Conservation (phyloP, 108 stramenopile species). For the Seminavis robusta region DNA sequence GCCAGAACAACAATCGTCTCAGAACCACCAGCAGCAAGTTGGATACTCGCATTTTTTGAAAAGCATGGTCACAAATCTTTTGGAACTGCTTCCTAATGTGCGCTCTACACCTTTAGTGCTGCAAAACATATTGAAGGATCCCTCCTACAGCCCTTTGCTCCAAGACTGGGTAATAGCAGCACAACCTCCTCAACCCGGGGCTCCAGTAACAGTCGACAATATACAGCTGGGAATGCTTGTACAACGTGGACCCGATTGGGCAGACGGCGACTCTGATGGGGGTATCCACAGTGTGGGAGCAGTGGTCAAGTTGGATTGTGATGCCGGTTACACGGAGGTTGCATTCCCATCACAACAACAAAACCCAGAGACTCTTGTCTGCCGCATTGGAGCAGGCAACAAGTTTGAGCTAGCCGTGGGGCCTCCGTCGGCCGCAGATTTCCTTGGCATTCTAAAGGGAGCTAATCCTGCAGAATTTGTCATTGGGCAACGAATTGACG, state of each 20-base stretch:
- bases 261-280: conserved; percentile 32
- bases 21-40: not conserved
- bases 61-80: conserved; percentile 20
- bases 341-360: conserved; percentile 14
- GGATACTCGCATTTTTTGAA: conserved; percentile 28
- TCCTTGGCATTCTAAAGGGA: conserved; percentile 26
- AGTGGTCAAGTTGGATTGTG: conserved; percentile 28
- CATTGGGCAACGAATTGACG: conserved; percentile 21
- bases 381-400: conserved; percentile 25
- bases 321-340: conserved; percentile 27
- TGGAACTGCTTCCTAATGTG: conserved; percentile 14
- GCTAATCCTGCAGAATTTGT: not conserved
- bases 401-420: conserved; percentile 33
- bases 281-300: conserved; percentile 28
- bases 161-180: conserved; percentile 15
- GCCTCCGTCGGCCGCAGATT: conserved; percentile 4
- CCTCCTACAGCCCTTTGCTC: conserved; percentile 26
- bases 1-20: not conserved
- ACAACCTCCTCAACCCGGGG: conserved; percentile 21
- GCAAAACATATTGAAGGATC: conserved; percentile 14
- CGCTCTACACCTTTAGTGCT: conserved; percentile 27
- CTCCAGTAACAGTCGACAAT: conserved; percentile 35
- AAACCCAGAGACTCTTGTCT: conserved; percentile 16
- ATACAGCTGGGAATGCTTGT: conserved; percentile 48
- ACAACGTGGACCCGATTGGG: conserved; percentile 32